phyloP scores from a whole-genome alignment of 2,329 filamentous ascomycete species.

The Didymella sp. region DNA sequence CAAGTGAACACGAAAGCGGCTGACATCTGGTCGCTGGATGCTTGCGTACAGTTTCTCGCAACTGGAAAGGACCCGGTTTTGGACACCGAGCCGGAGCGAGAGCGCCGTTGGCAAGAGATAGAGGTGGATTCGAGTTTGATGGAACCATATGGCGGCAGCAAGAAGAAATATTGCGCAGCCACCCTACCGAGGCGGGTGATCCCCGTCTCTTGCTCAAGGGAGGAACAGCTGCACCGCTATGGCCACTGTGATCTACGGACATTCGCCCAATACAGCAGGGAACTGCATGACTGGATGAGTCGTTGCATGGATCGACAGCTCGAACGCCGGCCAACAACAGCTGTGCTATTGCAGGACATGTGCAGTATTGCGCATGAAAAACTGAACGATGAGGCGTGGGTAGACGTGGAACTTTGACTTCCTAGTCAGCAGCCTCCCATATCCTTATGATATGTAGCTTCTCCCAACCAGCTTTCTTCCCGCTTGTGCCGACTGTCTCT shows the following conservation, averaged over 20 bases:
- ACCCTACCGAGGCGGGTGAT: conserved; percentile 28
- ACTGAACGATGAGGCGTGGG: conserved; percentile 25
- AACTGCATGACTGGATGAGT: conserved; percentile 39
- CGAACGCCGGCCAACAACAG: conserved; percentile 18
- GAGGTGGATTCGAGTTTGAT: conserved; percentile 1
- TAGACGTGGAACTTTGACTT: conserved; percentile 29
- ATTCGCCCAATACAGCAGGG: conserved; percentile 32
- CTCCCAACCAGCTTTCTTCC: conserved; percentile 92
- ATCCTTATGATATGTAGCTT: conserved; percentile 88
- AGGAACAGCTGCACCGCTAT: conserved; percentile 19
- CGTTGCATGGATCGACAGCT: conserved; percentile 20
- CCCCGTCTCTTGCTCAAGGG: conserved; percentile 27
- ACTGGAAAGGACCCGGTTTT: conserved; percentile 27
- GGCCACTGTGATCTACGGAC: neutral
- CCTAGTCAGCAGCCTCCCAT: conserved; percentile 61
- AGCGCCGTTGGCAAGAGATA: neutral
- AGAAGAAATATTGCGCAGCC: conserved; percentile 25
- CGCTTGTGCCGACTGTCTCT: conserved; percentile 80
- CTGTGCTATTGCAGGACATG: conserved; percentile 24
- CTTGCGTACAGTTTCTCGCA: conserved; percentile 41
- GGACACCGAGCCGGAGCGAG: conserved; percentile 5
- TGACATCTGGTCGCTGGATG: conserved; percentile 45
- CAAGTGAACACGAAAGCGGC: conserved; percentile 34
- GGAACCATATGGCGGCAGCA: neutral
- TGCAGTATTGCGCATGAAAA: conserved; percentile 18